These are phyloP conservation scores for Deuterostichococcus epilithicus DNA, from an alignment of 139 green algal genomes.

Conservation along the genomic window DNA sequence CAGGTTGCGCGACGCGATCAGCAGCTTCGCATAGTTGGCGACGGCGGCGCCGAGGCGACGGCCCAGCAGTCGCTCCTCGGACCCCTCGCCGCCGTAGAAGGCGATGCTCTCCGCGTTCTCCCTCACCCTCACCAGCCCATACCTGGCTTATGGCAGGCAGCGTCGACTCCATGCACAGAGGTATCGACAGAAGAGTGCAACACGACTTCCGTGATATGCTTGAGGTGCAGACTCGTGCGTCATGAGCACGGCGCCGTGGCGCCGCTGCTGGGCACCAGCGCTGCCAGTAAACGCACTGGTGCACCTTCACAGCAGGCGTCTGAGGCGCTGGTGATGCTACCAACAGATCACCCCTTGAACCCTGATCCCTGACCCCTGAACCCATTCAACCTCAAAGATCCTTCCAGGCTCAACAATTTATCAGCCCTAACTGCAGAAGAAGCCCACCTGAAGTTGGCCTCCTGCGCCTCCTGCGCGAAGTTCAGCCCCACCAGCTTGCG, in stretches of 20 bases:
- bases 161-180: neutral
- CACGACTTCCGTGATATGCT: neutral
- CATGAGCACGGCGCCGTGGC: too few relatives aligned
- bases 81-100: conserved; percentile 84
- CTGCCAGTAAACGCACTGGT: too few relatives aligned
- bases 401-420: too few relatives aligned
- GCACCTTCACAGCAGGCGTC: too few relatives aligned
- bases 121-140: conserved; percentile 82
- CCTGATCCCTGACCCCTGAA: too few relatives aligned
- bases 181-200: neutral
- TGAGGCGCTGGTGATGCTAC: too few relatives aligned
- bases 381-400: too few relatives aligned
- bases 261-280: too few relatives aligned
- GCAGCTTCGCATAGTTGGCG: conserved; percentile 80
- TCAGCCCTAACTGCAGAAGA: neutral
- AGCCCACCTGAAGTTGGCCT: conserved; percentile 73
- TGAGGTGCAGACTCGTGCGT: too few relatives aligned
- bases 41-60: conserved; percentile 63
- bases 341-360: too few relatives aligned
- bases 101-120: conserved; percentile 96
- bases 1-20: conserved; percentile 84
- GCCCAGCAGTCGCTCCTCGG: conserved; percentile 44
- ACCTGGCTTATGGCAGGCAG: conserved; percentile 30
- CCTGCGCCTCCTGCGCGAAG: conserved; percentile 93
- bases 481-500: conserved; percentile 88